These are phyloP conservation scores for Mycena maculata DNA, from an alignment of 768 basidiomycete genomes.

Conservation along the genomic window DNA sequence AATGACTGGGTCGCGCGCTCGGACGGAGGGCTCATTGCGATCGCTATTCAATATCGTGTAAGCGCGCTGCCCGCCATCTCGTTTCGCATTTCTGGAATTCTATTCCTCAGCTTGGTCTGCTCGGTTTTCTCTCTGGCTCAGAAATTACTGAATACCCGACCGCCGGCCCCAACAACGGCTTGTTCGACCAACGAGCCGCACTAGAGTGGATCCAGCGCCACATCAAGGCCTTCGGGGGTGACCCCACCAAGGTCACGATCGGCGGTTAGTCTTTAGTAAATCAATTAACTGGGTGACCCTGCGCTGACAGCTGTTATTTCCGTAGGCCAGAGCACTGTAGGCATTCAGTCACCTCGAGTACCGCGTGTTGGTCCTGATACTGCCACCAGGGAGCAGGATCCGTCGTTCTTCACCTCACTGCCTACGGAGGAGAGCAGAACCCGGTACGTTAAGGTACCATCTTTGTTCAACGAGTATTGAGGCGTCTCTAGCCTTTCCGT, in stretches of 20 bases:
- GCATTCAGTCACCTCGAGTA: slow-evolving; percentile 34
- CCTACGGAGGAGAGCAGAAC: slow-evolving; percentile 32
- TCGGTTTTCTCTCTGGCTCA: slow-evolving; percentile 43
- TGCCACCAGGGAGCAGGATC: slow-evolving; percentile 30
- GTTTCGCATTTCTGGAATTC: neutral
- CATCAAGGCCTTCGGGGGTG: slow-evolving; percentile 45
- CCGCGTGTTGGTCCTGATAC: neutral
- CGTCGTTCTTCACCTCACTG: slow-evolving; percentile 33
- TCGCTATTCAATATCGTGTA: slow-evolving; percentile 40
- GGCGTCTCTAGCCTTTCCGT: slow-evolving; percentile 31
- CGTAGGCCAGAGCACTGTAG: slow-evolving; percentile 48
- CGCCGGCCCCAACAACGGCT: slow-evolving; percentile 48
- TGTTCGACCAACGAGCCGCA: slow-evolving; percentile 50
- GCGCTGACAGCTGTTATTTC: neutral
- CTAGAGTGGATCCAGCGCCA: slow-evolving; percentile 51
- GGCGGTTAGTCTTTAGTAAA: slow-evolving; percentile 19
- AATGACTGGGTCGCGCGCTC: slow-evolving; percentile 49
- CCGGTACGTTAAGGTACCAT: slow-evolving; percentile 18
- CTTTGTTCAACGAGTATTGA: neutral
- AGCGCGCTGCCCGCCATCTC: neutral
- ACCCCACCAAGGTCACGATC: slow-evolving; percentile 44
- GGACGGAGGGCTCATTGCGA: slow-evolving; percentile 40
- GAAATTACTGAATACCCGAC: slow-evolving; percentile 36
- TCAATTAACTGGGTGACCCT: neutral
- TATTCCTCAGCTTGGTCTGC: slow-evolving; percentile 32